Percentiles rank a stretch among this genome's conserved stretches.
These are phyloP conservation scores for Globisporangium viniferum DNA, from an alignment of 352 stramenopile species.

Conservation along the genomic window DNA sequence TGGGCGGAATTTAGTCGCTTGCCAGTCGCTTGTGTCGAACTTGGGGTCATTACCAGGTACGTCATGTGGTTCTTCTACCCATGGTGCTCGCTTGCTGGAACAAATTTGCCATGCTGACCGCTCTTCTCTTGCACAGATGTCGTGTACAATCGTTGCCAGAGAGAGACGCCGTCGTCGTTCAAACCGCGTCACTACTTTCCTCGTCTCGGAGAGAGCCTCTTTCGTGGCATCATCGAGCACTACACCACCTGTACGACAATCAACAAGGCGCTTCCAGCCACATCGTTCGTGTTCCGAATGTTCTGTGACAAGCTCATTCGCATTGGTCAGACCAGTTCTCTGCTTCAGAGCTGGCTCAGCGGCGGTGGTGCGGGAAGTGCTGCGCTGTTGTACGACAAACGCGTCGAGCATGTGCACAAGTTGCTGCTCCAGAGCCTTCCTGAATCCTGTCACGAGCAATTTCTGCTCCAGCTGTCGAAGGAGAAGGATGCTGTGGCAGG, in stretches of 20 bases:
- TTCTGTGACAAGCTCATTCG: conserved; percentile 62
- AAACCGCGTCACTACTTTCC: conserved; percentile 41
- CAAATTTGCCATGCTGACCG: too few species aligned
- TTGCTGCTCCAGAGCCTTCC: conserved; percentile 44
- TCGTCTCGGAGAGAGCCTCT: conserved; percentile 39
- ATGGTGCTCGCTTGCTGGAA: neutral
- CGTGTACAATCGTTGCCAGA: conserved; percentile 57
- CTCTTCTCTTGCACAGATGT: conserved; percentile 29
- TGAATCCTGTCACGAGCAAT: conserved; percentile 43
- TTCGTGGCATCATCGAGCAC: conserved; percentile 22
- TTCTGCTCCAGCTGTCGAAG: conserved; percentile 43
- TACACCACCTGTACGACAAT: neutral
- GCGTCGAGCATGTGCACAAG: conserved; percentile 16
- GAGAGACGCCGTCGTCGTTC: conserved; percentile 44
- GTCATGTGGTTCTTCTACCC: neutral
- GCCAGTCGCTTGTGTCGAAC: conserved; percentile 40
- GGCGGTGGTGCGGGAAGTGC: neutral
- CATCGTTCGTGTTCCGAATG: conserved; percentile 41
- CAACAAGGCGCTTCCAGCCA: neutral
- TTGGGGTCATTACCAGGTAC: conserved; percentile 51
- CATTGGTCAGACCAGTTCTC: conserved; percentile 39
- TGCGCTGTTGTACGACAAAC: conserved; percentile 24
- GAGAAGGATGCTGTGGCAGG: neutral
- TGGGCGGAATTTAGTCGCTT: conserved; percentile 7
- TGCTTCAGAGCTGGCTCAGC: conserved; percentile 50